phyloP scores from a whole-genome alignment of 2,329 filamentous ascomycete genomes.

The Trichoderma hamatum region DNA sequence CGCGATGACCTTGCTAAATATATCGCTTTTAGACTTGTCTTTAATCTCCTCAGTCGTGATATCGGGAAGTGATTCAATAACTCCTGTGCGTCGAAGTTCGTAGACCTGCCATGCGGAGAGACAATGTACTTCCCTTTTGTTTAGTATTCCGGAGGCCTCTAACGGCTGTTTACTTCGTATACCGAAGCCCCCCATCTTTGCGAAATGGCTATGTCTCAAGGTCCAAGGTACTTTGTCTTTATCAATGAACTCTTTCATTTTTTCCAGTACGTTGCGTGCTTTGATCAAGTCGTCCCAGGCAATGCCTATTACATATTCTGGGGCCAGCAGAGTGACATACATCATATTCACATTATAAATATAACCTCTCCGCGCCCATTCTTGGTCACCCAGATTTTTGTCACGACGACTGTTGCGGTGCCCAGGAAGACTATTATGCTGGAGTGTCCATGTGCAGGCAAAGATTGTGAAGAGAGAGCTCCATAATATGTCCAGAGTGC shows the following conservation, averaged over 20 bases:
- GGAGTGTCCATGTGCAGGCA: neutral
- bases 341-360: neutral
- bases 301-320: no score
- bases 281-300: no score
- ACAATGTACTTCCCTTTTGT: no score
- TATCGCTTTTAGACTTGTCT: neutral
- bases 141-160: no score
- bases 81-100: neutral
- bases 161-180: neutral
- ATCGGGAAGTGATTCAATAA: neutral
- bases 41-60: neutral
- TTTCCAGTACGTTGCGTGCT: rapidly evolving
- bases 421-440: neutral
- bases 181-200: conserved; percentile 6
- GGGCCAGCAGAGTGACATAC: neutral
- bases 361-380: neutral
- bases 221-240: neutral
- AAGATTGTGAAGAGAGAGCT: neutral
- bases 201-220: neutral
- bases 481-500: conserved; percentile 2
- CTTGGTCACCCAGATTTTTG: no score
- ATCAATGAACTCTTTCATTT: neutral
- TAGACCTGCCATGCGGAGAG: neutral
- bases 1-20: neutral
- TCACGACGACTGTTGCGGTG: neutral